A percentile compares a stretch with the other conserved stretches of the same genome.
Evolutionary conservation across 2,329 filamentous ascomycete genomes (phyloP).

Genomic region (Aureobasidium pullulans): DNA sequence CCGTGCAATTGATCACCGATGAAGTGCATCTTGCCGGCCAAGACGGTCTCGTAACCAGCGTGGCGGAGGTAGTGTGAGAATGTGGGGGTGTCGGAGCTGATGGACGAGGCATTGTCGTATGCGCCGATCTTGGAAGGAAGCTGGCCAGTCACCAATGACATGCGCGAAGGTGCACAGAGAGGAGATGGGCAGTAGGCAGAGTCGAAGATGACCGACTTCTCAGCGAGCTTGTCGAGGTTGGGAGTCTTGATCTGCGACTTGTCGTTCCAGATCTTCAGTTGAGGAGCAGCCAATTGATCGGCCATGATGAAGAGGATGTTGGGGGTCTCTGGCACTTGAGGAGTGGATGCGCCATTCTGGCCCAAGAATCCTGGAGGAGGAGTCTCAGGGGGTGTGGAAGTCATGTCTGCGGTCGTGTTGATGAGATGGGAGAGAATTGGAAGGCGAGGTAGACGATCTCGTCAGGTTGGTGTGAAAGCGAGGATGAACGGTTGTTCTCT

Average conservation of each 20-base stretch:
- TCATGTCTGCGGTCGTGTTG: neutral
- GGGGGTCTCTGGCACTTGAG: constrained; percentile 43
- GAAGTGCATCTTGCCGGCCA: constrained; percentile 97
- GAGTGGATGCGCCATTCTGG: constrained; percentile 33
- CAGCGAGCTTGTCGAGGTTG: constrained; percentile 75
- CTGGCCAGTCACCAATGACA: constrained; percentile 90
- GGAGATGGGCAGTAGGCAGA: constrained; percentile 92
- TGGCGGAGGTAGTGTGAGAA: constrained; percentile 86
- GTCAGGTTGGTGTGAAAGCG: neutral
- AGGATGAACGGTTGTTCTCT: neutral
- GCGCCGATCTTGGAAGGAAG: constrained; percentile 86
- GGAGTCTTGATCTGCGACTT: constrained; percentile 87
- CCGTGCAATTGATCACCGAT: constrained; percentile 91
- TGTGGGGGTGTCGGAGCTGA: constrained; percentile 77
- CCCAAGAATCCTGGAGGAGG: constrained; percentile 31
- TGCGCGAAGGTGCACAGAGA: constrained; percentile 83
- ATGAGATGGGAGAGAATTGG: neutral
- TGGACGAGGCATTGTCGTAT: constrained; percentile 83
- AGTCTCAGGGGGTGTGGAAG: constrained; percentile 28
- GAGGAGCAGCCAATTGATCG: constrained; percentile 84
- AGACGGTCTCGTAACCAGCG: constrained; percentile 79
- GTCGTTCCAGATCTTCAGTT: constrained; percentile 86
- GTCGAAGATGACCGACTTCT: constrained; percentile 79
- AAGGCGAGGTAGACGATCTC: neutral
- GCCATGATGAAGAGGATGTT: constrained; percentile 95